phyloP scores from a whole-genome alignment of 1,139 yeast genomes.

The Suhomyces yuchorum region DNA sequence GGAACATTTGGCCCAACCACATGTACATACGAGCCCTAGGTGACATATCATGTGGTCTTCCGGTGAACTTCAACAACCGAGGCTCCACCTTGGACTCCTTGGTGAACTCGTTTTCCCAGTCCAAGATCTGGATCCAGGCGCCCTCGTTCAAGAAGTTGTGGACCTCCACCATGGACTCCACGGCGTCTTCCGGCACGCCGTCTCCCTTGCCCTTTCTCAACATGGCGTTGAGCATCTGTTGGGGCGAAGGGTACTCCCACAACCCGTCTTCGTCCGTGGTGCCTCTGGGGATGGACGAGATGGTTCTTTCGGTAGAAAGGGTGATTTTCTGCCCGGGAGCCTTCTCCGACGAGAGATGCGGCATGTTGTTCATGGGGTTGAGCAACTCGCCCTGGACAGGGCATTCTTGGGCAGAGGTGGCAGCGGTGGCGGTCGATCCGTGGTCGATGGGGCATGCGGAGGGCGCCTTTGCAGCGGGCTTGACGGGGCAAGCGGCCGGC shows the following conservation, averaged over 20 bases:
- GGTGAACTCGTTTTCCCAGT: constrained; percentile 78
- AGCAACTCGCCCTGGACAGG: constrained; percentile 40
- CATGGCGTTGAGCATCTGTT: constrained; percentile 98
- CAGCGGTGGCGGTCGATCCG: constrained; percentile 6
- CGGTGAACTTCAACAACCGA: constrained; percentile 81
- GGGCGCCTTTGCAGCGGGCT: constrained; percentile 23
- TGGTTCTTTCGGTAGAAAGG: constrained; percentile 80
- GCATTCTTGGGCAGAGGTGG: constrained; percentile 16
- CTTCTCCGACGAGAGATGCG: constrained; percentile 63
- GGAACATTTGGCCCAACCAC: constrained; percentile 67
- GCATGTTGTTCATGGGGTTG: constrained; percentile 90
- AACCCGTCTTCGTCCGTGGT: constrained; percentile 61
- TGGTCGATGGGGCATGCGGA: constrained; percentile 26
- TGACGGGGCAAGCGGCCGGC: constrained; percentile 22
- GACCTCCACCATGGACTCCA: constrained; percentile 94
- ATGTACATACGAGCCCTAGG: constrained; percentile 85
- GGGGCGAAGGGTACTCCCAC: constrained; percentile 99
- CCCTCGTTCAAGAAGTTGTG: constrained; percentile 97
- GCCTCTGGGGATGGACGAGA: constrained; percentile 88
- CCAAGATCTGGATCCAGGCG: constrained; percentile 92
- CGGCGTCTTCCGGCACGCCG: constrained; percentile 90
- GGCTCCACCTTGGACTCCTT: constrained; percentile 60
- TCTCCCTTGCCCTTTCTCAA: constrained; percentile 86
- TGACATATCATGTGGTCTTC: constrained; percentile 82
- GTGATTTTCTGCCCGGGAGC: constrained; percentile 81